phyloP scores from a whole-genome alignment of 768 basidiomycete genomes.

The Pleurotus salmoneostramineus region DNA sequence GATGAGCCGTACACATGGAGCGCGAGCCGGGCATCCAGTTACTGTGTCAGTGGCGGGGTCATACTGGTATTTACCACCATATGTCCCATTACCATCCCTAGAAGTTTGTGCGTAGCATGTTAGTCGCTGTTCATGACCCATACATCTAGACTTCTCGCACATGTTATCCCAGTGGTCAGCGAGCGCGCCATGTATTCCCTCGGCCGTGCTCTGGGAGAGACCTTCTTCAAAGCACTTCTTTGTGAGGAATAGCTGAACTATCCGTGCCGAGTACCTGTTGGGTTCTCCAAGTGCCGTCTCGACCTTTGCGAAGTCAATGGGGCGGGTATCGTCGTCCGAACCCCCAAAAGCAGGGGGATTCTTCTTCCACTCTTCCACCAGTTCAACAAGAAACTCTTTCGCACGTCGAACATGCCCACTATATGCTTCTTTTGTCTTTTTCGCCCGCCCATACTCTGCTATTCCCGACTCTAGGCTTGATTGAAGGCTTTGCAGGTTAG shows the following conservation, averaged over 20 bases:
- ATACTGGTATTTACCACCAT: constrained; percentile 21
- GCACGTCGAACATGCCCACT: no score
- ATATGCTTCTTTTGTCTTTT: no score
- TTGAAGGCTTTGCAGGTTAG: no score
- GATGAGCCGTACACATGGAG: constrained; percentile 16
- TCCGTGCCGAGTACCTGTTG: constrained; percentile 4
- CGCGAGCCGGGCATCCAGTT: constrained; percentile 24
- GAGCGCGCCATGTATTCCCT: constrained; percentile 2
- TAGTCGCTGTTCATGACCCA: background rate
- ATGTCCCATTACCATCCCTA: constrained; percentile 13
- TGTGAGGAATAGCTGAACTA: background rate
- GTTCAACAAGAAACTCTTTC: no score
- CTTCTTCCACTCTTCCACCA: no score
- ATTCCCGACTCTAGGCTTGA: no score
- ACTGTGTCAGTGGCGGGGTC: constrained; percentile 18
- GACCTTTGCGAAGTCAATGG: no score
- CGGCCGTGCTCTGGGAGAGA: background rate
- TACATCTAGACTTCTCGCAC: constrained; percentile 6
- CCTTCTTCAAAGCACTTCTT: constrained; percentile 3
- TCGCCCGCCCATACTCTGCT: no score
- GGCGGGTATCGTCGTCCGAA: no score
- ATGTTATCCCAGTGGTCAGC: constrained; percentile 1
- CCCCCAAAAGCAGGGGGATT: no score
- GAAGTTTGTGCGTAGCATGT: background rate
- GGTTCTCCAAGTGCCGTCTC: no score